Base-by-base conservation (phyloP, 129 eudicot genomes). In the Helianthus tuberosus region DNA sequence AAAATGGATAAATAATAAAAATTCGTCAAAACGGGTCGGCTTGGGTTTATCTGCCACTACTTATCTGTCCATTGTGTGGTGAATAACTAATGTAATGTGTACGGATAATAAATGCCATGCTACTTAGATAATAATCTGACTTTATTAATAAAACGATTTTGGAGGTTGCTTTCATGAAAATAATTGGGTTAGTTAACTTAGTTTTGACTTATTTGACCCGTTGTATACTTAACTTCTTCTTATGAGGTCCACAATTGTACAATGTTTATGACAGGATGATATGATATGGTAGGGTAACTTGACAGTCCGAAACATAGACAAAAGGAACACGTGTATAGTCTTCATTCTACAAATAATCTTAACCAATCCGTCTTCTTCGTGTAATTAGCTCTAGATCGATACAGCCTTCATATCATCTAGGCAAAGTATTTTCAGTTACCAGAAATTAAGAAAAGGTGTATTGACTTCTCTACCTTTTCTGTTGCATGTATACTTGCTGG, bases 401-500 rank as follows among this genome's bases (percentile, higher is more conserved):
- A 49, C 14, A 10, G 11, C 6, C 1, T 49, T 49, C 15, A 1
- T 49, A 49, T 49, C 13, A 10, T 49, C 15, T 8, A 8, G 27
- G 29, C 35, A 17, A 55, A 55, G 35, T 61, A 61, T 32, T 14
- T 32, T 29, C 11, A 32, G 35, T 11, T 29, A 32, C 44, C 13
- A 13, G 20, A 61, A 61, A 12, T 3, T 49, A 27, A 23, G 5
- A 57, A 12, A 11, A 61, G 16, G 2, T 13, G 20, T 29, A 61
- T 29, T 61, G 66, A 61, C 66, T 32, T 60, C 13, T 60, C 16
- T 29, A 11, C 66, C 44, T 59, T 23, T 61, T 61, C 11, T 61
- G 66, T 8, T 29, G 66, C 66, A 61, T 61, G 66, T 32, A 61
- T 61, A 29, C 66, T 32, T 61, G 23, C 20, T 5, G 44, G 66